Conservation (phyloP, 1,284 basidiomycete genomes). For the Termitomyces sp. region DNA sequence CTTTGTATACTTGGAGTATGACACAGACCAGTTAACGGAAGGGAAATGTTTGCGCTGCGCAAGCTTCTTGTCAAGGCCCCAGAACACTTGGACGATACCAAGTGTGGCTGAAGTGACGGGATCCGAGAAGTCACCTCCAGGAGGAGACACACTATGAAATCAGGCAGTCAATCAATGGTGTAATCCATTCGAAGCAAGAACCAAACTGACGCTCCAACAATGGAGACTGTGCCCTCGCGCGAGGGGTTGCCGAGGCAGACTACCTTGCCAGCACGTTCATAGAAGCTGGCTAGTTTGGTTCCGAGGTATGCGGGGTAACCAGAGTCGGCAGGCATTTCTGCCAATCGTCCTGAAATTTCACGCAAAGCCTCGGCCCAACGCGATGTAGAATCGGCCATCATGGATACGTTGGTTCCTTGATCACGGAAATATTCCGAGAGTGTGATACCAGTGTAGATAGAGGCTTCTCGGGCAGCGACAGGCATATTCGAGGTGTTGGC, state of each 20-base stretch:
- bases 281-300: slow-evolving; percentile 96
- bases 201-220: slow-evolving; percentile 92
- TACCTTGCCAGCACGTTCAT: slow-evolving; percentile 98
- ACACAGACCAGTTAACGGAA: slow-evolving; percentile 98
- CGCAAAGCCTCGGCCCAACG: slow-evolving; percentile 99
- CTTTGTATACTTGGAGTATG: slow-evolving; percentile 98
- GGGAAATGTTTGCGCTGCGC: slow-evolving; percentile 98
- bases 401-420: slow-evolving; percentile 95
- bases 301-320: slow-evolving; percentile 97
- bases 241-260: slow-evolving; percentile 87
- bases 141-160: slow-evolving; percentile 80
- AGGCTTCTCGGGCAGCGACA: slow-evolving; percentile 98
- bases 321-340: slow-evolving; percentile 99
- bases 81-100: slow-evolving; percentile 99
- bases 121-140: slow-evolving; percentile 99
- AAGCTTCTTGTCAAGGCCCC: slow-evolving; percentile 93
- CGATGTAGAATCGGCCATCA: slow-evolving; percentile 99
- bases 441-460: slow-evolving; percentile 99
- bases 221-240: slow-evolving; percentile 91
- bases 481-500: slow-evolving; percentile 99
- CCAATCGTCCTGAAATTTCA: slow-evolving; percentile 98
- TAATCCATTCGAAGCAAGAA: not conserved
- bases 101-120: slow-evolving; percentile 97
- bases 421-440: slow-evolving; percentile 99
- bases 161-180: slow-evolving; percentile 2